These are phyloP conservation scores for Calonectria multiphialidica DNA, from an alignment of 2,329 filamentous ascomycete genomes.

Conservation along the genomic window DNA sequence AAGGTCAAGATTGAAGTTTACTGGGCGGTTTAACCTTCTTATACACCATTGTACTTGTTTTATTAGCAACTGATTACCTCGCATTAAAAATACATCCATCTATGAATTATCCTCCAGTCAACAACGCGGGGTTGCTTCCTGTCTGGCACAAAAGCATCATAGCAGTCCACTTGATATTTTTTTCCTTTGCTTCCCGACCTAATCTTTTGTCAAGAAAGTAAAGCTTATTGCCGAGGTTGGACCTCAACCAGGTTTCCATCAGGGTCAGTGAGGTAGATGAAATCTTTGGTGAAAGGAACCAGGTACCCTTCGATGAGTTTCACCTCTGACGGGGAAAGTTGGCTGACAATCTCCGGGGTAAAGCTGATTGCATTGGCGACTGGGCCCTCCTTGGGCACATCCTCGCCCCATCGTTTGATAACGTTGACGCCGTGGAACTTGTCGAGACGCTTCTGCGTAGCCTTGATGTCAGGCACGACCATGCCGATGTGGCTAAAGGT, in stretches of 20 bases:
- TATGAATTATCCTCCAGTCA: neutral
- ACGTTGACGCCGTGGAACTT: constrained; percentile 30
- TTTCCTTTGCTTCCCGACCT: neutral
- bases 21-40: constrained; percentile 60
- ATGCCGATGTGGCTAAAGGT: constrained; percentile 51
- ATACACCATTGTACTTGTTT: neutral
- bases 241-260: constrained; percentile 44
- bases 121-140: no score
- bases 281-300: constrained; percentile 21
- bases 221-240: constrained; percentile 28
- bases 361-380: constrained; percentile 33
- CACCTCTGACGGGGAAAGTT: constrained; percentile 18
- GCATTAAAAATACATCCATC: neutral
- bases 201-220: neutral
- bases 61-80: neutral
- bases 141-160: no score
- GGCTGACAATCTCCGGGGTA: constrained; percentile 14
- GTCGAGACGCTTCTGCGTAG: constrained; percentile 44
- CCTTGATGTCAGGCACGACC: constrained; percentile 48
- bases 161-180: neutral
- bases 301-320: constrained; percentile 16
- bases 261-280: constrained; percentile 39
- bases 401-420: constrained; percentile 44
- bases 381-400: constrained; percentile 8
- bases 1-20: constrained; percentile 67